phyloP scores from a whole-genome alignment of 78 protist genomes.

The Capsaspora owczarzaki region DNA sequence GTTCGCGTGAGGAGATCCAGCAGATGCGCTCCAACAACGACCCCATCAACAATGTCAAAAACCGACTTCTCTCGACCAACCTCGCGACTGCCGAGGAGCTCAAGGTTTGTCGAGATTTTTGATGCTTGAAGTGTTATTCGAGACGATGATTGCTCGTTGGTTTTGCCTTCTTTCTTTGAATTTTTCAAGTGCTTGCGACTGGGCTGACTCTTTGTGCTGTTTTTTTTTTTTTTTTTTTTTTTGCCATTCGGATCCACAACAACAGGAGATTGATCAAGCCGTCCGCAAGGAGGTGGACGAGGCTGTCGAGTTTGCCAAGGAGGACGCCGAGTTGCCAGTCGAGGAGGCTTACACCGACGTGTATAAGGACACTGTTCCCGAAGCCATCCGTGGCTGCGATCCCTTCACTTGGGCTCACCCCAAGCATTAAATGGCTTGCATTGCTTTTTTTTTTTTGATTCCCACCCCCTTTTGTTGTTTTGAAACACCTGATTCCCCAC shows the following conservation, averaged over 20 bases:
- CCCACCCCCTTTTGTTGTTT: too few relatives aligned
- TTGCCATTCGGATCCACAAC: not conserved
- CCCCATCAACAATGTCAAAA: conserved; percentile 53
- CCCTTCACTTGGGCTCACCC: not conserved
- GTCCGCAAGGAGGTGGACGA: conserved; percentile 41
- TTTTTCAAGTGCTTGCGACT: not conserved
- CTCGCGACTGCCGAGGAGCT: conserved; percentile 70
- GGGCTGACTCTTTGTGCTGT: not conserved
- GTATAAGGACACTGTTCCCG: conserved; percentile 1
- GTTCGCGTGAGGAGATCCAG: conserved; percentile 71
- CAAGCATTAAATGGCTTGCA: not conserved
- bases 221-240: not conserved
- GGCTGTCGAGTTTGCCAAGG: conserved; percentile 63
- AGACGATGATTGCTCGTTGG: too few relatives aligned
- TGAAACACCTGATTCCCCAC: too few relatives aligned
- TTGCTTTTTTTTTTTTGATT: not conserved
- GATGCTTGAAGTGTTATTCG: too few relatives aligned
- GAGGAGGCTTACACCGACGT: conserved; percentile 50
- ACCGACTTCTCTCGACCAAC: conserved; percentile 24
- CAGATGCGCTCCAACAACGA: conserved; percentile 51
- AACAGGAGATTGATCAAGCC: conserved; percentile 33
- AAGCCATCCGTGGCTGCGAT: not conserved
- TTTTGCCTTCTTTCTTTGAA: not conserved
- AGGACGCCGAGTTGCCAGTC: conserved; percentile 32
- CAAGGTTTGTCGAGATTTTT: too few relatives aligned